Base-by-base conservation (phyloP, 345 rosid species). In the Citrus medica region DNA sequence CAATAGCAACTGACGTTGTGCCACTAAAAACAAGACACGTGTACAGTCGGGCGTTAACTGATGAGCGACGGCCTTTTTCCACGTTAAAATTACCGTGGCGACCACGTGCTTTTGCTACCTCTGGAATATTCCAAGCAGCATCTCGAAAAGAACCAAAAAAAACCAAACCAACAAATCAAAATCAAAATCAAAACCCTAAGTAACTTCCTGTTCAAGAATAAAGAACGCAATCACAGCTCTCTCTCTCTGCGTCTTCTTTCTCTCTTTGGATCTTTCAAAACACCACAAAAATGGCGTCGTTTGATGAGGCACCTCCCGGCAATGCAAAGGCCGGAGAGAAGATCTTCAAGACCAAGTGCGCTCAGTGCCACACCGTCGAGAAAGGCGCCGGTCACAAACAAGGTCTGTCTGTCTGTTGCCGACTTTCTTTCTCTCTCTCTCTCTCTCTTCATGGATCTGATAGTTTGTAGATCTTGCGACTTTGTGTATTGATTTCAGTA, bases 321-420 rank as follows among this genome's bases (percentile, higher is more conserved):
- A 37, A 93, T 69, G n/a, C 85, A 0, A 88, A 89, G 76, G 81
- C 83, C 55, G 97, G 99, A 38, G 98, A 91, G 85, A 95, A 95
- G 84, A 93, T 91, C 83, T 95, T 93, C 89, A 89, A 82, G 87
- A 93, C 89, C 59, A 95, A 95, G 87, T 91, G 93, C 83, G 93
- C 89, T 12, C 93, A 91, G 85, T 91, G 95, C 89, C 94, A 91
- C 87, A 95, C 98, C 84, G 98, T 90, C 74, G 98, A 95, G 0
- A 88, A 95, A 86, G 98, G 98, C 70, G 94, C 97, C 30, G 98
- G 98, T 82, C 98, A 95, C 87, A 95, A 95, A 83, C 98, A 95
- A 88, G 98, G 98, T 92, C 17, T 17, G 35, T 58, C n/a, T 97
- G 98, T 92, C 17, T 13, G 35, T 48, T n/a, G 4, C 25, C 17